Evolutionary conservation across 495 filamentous ascomycete genomes (phyloP).

Genomic region (Penicillium verhagenii): DNA sequence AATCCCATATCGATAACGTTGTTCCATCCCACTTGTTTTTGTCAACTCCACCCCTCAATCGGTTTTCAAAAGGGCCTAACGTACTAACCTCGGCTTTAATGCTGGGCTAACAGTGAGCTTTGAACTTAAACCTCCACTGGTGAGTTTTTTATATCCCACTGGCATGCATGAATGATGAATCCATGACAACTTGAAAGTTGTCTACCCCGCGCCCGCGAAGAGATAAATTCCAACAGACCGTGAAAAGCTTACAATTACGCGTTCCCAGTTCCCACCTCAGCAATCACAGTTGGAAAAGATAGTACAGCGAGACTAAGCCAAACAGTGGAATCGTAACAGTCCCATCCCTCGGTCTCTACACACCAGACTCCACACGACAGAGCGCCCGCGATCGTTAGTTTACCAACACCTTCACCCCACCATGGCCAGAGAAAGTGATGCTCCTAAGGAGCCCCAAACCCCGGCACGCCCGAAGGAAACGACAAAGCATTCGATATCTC

Average conservation of each 20-base stretch:
- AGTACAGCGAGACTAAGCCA: background rate
- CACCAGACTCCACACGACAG: background rate
- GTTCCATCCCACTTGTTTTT: slow-evolving; percentile 13
- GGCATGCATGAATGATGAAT: too few relatives aligned
- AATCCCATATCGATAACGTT: slow-evolving; percentile 29
- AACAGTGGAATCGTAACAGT: background rate
- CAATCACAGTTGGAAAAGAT: background rate
- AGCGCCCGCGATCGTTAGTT: background rate
- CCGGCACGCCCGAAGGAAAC: slow-evolving; percentile 32
- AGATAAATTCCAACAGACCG: background rate
- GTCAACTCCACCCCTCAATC: slow-evolving; percentile 17
- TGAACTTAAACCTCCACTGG: background rate
- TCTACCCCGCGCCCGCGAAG: background rate
- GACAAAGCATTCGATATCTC: slow-evolving; percentile 19
- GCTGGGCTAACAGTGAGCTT: background rate
- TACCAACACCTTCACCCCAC: background rate
- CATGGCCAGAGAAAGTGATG: slow-evolving; percentile 46
- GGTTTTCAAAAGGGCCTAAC: background rate
- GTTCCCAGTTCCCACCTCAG: background rate
- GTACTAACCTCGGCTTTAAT: background rate
- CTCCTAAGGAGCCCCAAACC: slow-evolving; percentile 34
- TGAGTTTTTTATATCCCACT: background rate
- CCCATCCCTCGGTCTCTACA: background rate
- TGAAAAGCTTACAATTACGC: background rate
- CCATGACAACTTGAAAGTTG: background rate